These are phyloP conservation scores for Umbellularia californica DNA, from an alignment of 164 flowering plant genomes.

Conservation along the genomic window DNA sequence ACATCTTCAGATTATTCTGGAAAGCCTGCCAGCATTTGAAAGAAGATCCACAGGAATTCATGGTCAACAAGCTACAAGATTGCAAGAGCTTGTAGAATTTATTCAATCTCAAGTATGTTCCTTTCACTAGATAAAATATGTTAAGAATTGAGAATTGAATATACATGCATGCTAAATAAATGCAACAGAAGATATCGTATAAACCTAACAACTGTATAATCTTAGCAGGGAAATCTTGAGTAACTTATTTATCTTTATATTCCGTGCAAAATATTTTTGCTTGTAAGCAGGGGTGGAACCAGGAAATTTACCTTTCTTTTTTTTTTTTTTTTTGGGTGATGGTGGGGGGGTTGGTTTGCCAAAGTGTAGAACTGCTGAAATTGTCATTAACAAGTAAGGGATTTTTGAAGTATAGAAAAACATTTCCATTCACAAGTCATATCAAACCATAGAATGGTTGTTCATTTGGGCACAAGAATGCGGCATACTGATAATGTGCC, in stretches of 20 bases:
- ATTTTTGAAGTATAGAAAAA: too few relatives aligned
- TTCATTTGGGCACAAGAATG: not conserved
- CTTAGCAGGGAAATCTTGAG: too few relatives aligned
- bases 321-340: too few relatives aligned
- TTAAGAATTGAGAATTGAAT: not conserved
- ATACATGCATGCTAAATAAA: not conserved
- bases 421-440: not conserved
- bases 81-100: constrained; percentile 87
- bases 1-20: constrained; percentile 85
- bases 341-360: not conserved
- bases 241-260: too few relatives aligned
- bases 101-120: constrained; percentile 83
- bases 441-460: not conserved
- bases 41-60: constrained; percentile 69
- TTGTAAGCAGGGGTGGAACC: too few relatives aligned
- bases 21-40: constrained; percentile 62
- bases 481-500: not conserved
- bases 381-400: too few relatives aligned
- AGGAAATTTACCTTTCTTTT: too few relatives aligned
- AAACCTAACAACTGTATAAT: not conserved
- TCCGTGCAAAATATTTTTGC: too few relatives aligned
- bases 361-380: too few relatives aligned
- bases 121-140: not conserved
- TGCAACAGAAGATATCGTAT: not conserved
- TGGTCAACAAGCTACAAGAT: constrained; percentile 73